Percentiles rank a stretch among this genome's conserved stretches.
Evolutionary conservation across 305 asterid genomes (phyloP).

Genomic region (Petunia hybrid): DNA sequence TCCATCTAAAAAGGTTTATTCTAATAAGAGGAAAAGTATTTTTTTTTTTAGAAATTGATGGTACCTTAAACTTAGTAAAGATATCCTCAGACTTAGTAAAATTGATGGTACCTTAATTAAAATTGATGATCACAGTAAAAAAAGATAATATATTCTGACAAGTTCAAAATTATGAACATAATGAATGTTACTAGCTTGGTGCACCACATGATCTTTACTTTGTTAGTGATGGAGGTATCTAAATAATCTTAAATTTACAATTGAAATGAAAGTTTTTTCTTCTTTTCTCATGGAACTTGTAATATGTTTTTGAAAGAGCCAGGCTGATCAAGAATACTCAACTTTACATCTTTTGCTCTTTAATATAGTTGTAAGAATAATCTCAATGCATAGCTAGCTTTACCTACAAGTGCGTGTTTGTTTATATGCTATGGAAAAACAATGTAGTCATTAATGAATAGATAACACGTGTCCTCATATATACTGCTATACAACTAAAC

Average conservation of each 20-base stretch:
- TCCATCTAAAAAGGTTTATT: constrained; percentile 45
- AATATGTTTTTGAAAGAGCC: neutral
- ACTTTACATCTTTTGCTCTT: neutral
- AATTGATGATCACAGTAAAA: neutral
- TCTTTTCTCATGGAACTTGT: no score
- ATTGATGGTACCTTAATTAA: neutral
- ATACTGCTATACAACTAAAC: no score
- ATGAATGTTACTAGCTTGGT: neutral
- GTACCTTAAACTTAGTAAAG: neutral
- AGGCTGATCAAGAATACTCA: neutral
- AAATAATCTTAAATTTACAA: neutral
- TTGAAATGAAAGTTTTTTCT: neutral
- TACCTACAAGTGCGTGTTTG: no score
- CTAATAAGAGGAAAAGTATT: constrained; percentile 27
- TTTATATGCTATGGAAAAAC: no score
- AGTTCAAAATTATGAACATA: no score
- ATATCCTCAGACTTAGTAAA: no score
- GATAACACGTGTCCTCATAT: no score
- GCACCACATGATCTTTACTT: neutral
- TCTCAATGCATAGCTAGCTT: no score
- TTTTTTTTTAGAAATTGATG: neutral
- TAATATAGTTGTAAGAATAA: no score
- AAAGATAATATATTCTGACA: no score
- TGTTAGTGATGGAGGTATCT: neutral
- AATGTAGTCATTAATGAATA: no score